These are phyloP conservation scores for Oryza rufipogon DNA, from an alignment of 176 grass and related monocot species.

Conservation along the genomic window DNA sequence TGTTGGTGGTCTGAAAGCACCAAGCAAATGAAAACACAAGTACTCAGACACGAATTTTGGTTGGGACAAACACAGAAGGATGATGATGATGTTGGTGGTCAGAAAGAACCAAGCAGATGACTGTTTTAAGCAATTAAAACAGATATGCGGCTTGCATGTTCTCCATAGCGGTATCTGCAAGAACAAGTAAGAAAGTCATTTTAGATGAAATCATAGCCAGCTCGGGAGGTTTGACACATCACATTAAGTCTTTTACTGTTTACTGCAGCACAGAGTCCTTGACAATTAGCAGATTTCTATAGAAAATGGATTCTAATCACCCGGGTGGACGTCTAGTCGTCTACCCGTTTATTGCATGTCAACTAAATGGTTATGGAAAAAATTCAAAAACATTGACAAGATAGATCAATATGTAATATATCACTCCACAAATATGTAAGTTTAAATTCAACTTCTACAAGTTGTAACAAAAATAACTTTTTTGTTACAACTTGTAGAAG, in stretches of 20 bases:
- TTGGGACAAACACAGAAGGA: not conserved
- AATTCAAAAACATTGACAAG: no score
- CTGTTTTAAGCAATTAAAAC: slow-evolving; percentile 30
- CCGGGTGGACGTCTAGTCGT: no score
- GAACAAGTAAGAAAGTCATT: not conserved
- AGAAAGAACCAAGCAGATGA: not conserved
- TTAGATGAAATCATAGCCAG: not conserved
- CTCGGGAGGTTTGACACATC: not conserved
- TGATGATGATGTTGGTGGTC: not conserved
- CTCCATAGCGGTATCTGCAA: slow-evolving; percentile 7
- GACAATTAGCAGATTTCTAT: no score
- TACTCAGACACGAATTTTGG: not conserved
- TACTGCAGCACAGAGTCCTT: no score
- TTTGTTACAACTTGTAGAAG: no score
- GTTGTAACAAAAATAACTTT: no score
- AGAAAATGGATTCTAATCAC: no score
- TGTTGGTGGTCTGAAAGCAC: not conserved
- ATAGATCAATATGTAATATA: no score
- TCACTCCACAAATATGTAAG: no score
- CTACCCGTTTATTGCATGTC: no score
- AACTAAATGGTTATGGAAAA: no score
- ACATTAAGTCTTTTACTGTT: not conserved
- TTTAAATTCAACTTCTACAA: no score
- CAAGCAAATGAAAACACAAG: not conserved
- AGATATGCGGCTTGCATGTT: not conserved